Evolutionary conservation across 2,329 filamentous ascomycete species (phyloP).

Genomic region (Saccharata proteae): DNA sequence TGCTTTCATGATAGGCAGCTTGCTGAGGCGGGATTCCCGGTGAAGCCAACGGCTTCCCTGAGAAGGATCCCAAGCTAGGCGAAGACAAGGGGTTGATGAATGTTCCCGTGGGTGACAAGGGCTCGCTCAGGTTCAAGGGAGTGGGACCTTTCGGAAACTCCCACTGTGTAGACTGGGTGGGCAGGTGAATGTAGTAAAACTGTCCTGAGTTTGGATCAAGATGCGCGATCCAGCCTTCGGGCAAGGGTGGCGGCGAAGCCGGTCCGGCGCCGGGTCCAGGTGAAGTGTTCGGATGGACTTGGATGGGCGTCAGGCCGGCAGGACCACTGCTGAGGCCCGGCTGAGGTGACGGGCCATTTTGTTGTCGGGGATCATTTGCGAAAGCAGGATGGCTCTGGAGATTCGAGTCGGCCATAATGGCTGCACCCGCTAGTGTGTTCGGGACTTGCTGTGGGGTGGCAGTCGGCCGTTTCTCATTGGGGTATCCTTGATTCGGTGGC

Average conservation of each 20-base stretch:
- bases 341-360: slow-evolving; percentile 32
- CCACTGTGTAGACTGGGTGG: slow-evolving; percentile 94
- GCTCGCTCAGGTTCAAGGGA: slow-evolving; percentile 72
- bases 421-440: slow-evolving; percentile 16
- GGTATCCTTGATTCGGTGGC: slow-evolving; percentile 48
- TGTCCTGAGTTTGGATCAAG: slow-evolving; percentile 91
- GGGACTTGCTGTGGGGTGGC: slow-evolving; percentile 20
- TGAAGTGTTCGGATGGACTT: slow-evolving; percentile 21
- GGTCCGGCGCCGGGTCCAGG: slow-evolving; percentile 43
- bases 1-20: slow-evolving; percentile 73
- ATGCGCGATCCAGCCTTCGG: slow-evolving; percentile 97
- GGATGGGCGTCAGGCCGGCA: slow-evolving; percentile 26
- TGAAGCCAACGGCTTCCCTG: slow-evolving; percentile 59
- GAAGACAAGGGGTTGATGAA: slow-evolving; percentile 33
- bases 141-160: slow-evolving; percentile 96
- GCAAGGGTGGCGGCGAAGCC: slow-evolving; percentile 79
- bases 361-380: slow-evolving; percentile 63
- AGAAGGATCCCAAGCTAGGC: slow-evolving; percentile 35
- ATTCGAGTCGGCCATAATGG: slow-evolving; percentile 25
- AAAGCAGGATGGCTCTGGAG: slow-evolving; percentile 69
- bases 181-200: slow-evolving; percentile 97
- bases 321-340: too few species aligned
- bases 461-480: slow-evolving; percentile 62
- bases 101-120: slow-evolving; percentile 64
- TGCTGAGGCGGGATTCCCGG: slow-evolving; percentile 75